These are phyloP conservation scores for Psilocybe cyanescens DNA, from an alignment of 768 basidiomycete species.

Conservation along the genomic window DNA sequence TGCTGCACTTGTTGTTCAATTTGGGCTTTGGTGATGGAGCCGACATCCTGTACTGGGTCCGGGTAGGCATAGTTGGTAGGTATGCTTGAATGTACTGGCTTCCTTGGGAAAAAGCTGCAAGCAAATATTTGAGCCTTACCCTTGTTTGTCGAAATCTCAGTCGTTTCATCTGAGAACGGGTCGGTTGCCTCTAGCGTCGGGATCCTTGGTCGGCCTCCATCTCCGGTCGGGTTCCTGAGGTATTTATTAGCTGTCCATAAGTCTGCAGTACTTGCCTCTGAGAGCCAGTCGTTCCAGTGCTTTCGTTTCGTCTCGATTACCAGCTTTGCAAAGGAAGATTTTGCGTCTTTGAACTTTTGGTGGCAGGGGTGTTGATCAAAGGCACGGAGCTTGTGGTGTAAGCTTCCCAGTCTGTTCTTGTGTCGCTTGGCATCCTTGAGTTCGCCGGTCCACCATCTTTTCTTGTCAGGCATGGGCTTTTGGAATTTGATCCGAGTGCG, in stretches of 20 bases:
- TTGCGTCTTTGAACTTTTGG: constrained; percentile 6
- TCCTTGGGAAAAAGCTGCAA: constrained; percentile 16
- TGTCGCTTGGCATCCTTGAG: constrained; percentile 22
- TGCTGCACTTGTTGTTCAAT: constrained; percentile 1
- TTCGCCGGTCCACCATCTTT: constrained; percentile 28
- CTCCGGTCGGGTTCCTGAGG: constrained; percentile 15
- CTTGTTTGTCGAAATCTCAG: constrained; percentile 8
- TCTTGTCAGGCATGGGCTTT: constrained; percentile 9
- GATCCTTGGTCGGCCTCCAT: constrained; percentile 26
- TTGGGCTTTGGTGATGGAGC: constrained; percentile 6
- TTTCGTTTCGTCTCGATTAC: constrained; percentile 22
- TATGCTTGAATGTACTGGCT: neutral
- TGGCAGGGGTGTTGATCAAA: constrained; percentile 26
- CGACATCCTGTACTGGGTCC: constrained; percentile 1
- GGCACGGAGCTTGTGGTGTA: constrained; percentile 5
- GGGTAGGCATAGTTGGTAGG: constrained; percentile 8
- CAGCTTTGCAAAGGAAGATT: constrained; percentile 16
- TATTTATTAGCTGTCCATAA: constrained; percentile 28
- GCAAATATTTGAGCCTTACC: constrained; percentile 12
- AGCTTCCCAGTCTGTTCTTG: constrained; percentile 16
- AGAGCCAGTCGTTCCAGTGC: constrained; percentile 31
- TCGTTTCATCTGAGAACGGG: constrained; percentile 10
- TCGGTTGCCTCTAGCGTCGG: constrained; percentile 20
- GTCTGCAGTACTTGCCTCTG: constrained; percentile 2
- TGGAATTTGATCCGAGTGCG: neutral